phyloP scores from a whole-genome alignment of 805 yeast genomes.

The Cyberlindnera xylosilytica region DNA sequence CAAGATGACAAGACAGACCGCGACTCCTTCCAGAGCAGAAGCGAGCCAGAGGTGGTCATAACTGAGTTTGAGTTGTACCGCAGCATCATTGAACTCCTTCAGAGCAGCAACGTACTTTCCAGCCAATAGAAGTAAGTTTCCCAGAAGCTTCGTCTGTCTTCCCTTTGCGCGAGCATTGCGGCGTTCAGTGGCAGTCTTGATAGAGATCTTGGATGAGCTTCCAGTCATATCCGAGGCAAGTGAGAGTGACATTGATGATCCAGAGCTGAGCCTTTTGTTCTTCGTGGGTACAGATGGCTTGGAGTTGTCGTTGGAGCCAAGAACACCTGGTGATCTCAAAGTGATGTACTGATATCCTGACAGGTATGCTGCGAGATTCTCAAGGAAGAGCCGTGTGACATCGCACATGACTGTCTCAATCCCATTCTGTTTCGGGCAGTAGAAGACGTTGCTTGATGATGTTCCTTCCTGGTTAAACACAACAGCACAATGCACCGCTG shows the following conservation, averaged over 20 bases:
- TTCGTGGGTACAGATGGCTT: conserved; percentile 34
- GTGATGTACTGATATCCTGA: conserved; percentile 77
- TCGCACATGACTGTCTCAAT: conserved; percentile 72
- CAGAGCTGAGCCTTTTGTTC: conserved; percentile 37
- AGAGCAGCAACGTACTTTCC: conserved; percentile 77
- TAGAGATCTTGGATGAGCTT: conserved; percentile 27
- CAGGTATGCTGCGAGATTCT: conserved; percentile 63
- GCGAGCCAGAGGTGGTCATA: conserved; percentile 87
- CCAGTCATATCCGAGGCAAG: conserved; percentile 32
- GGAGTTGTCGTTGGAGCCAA: conserved; percentile 46
- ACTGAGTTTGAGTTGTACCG: conserved; percentile 50
- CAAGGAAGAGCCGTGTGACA: conserved; percentile 60
- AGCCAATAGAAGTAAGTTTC: conserved; percentile 72
- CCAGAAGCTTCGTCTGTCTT: conserved; percentile 71
- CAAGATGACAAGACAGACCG: conserved; percentile 60
- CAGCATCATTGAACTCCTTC: conserved; percentile 70
- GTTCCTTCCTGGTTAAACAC: conserved; percentile 38
- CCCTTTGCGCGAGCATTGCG: conserved; percentile 55
- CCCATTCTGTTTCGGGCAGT: conserved; percentile 21
- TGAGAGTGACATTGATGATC: conserved; percentile 22
- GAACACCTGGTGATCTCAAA: conserved; percentile 74
- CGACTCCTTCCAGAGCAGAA: conserved; percentile 79
- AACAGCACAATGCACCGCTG: conserved; percentile 52
- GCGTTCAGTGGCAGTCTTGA: conserved; percentile 32
- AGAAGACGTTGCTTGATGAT: conserved; percentile 1